Base-by-base conservation (phyloP, 495 filamentous ascomycete species). In the Tuber aestivum region DNA sequence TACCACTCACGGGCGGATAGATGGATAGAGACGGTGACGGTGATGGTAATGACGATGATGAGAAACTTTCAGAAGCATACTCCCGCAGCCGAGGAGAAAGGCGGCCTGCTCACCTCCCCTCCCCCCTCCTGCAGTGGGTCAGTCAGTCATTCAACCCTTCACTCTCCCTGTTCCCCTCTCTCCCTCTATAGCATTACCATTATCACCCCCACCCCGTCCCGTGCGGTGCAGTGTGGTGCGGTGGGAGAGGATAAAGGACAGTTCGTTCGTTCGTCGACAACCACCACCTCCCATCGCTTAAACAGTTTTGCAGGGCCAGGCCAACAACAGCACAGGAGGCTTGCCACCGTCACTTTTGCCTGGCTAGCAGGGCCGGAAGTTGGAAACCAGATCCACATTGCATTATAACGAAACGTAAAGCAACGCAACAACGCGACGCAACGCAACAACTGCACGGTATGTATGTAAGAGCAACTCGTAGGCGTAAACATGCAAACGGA, bases 181-280 rank as follows among this genome's bases (percentile, higher is more conserved):
- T 56, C 48, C 56, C 56, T 61, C 50, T 65, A 65, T 65, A 65
- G 56, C 56, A 65, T 65, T 18, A 65, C n/a, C n/a, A 32, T 65
- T 65, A 65, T 32, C n/a, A 32, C 56, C n/a, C 27, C 56, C n/a
- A 65, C 32, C 16, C 56, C n/a, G 2, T 32, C 56, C 27, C 56
- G 56, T 65, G n/a, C n/a, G n/a, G n/a, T n/a, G n/a, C n/a, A n/a
- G n/a, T n/a, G n/a, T n/a, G n/a, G n/a, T n/a, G n/a, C n/a, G n/a
- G n/a, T n/a, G n/a, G n/a, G n/a, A n/a, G n/a, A n/a, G n/a, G n/a
- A n/a, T n/a, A n/a, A n/a, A n/a, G n/a, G 56, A 18, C 56, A 27
- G 10, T 65, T 65, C 10, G n/a, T 65, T 32, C n/a, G 56, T 65
- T 32, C 56, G 32, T 32, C n/a, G 16, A 65, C 56, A 9, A 61